Percentiles rank a stretch among this genome's conserved stretches.
Evolutionary conservation across 2,329 filamentous ascomycete species (phyloP).

Genomic region (Penicillium sp.): DNA sequence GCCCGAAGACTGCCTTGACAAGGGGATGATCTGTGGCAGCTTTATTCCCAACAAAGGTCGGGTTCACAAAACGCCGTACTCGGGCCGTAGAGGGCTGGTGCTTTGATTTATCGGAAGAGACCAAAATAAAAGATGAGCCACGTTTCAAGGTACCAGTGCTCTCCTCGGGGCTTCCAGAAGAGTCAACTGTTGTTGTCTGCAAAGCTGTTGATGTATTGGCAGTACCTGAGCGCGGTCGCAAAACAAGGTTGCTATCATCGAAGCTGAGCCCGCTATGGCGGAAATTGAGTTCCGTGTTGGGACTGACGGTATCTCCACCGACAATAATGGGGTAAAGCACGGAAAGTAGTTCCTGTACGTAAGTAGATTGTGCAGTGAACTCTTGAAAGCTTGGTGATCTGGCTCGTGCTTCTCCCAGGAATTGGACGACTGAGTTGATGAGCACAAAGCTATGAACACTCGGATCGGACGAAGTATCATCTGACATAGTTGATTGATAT

Average conservation of each 20-base stretch:
- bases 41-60: conserved; percentile 53
- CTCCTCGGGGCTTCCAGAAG: conserved; percentile 46
- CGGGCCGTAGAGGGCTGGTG: conserved; percentile 60
- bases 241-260: conserved; percentile 79
- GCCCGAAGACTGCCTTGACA: conserved; percentile 72
- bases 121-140: conserved; percentile 86
- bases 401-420: conserved; percentile 75
- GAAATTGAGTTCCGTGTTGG: conserved; percentile 84
- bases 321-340: conserved; percentile 86
- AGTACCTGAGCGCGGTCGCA: conserved; percentile 67
- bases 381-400: conserved; percentile 77
- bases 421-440: conserved; percentile 73
- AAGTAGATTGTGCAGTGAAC: conserved; percentile 76
- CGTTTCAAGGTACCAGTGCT: conserved; percentile 67
- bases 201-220: conserved; percentile 60
- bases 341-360: conserved; percentile 73
- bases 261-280: conserved; percentile 78
- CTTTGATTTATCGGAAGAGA: conserved; percentile 68
- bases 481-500: not conserved
- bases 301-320: conserved; percentile 76
- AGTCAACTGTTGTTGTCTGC: conserved; percentile 64
- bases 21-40: conserved; percentile 62
- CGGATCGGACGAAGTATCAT: conserved; percentile 3
- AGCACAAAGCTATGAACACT: conserved; percentile 47
- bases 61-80: conserved; percentile 62